Base-by-base conservation (phyloP, 306 rosid species). In the Purshia tridentata region DNA sequence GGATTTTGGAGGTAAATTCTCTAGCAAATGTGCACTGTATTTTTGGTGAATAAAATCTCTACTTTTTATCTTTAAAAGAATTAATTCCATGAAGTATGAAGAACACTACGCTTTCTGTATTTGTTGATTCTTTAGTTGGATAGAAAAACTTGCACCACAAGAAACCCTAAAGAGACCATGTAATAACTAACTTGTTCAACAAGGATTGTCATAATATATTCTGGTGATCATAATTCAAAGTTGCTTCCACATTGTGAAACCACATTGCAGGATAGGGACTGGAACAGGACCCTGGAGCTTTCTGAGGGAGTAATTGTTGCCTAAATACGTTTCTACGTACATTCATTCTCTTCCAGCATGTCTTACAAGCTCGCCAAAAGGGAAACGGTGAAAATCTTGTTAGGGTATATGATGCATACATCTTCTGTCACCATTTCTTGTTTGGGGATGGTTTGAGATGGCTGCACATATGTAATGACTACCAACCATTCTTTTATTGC, bases 1-100 rank as follows among this genome's bases (percentile, higher is more conserved):
- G 98, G 96, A 74, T 84, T 85, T 72, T 81, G 82, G 78, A 92
- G 98, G 96, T 92, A 73, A 68, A 15, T 64, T 44, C 9, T 69
- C 9, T 23, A 10, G 6, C 35, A 29, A 29, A 29, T 29, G 35
- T 29, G 35, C 35, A 29, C 35, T 29, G 35, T 29, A 1, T 29
- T 29, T 29, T 29, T 29, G 2, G 35, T 10, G 40, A 2, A 29
- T 16, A 41, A 4, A 15, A 10, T 9, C 20, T 19, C 18, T 55
- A 64, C n/a, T 65, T 16, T 20, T 13, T 2, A 2, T 60, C 6
- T 46, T 49, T 2, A 29, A 14, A 47, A 18, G 18, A 35, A 14
- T 11, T 48, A 9, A 13, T 8, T 48, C 45, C 54, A 20, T 65
- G 4, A 47, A 6, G 44, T 37, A 48, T 12, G 4, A 35, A 15